Evolutionary conservation across 495 filamentous ascomycete species (phyloP), one percentile per base, ranked within the genome.

Genomic region (Neurospora tetrasperma): DNA sequence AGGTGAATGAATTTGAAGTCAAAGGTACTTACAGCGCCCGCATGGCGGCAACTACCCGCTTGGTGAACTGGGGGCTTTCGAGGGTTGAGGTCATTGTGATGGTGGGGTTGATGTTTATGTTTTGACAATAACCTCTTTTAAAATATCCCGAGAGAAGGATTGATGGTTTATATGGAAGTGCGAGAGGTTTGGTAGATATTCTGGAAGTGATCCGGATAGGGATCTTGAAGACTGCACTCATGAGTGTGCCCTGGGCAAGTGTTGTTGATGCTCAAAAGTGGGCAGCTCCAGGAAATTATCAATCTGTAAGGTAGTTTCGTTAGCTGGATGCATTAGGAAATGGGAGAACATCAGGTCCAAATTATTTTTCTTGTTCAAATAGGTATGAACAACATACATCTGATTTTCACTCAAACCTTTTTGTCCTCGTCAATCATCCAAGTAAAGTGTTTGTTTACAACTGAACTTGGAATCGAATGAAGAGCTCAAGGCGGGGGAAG

Each of bases 41-140:
- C 89, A 99, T 92, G 3, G 94, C 89, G 79, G 84, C 86, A 68
- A 98, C 91, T 44, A 97, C 94, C 16, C 88, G 89, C 80, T 87
- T 85, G 1, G 93, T 93, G 75, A 97, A 94, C 1, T 89, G 89
- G 46, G 83, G 75, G 62, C 76, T 76, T 31, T 76, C 66, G 54
- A 79, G 72, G 42, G 71, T 42, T 42, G 71, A 69, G n/a, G 73
- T 76, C 77, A 79, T 78, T 48, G 73, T 75, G 75, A 35, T 0
- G 27, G 54, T 12, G 23, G 54, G 54, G 54, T 66, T 12, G 0
- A 9, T 66, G 16, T 35, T 4, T 18, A 14, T 4, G 14, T 66
- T 35, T 18, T 66, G 54, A 16, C 54, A 20, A 54, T 23, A 41
- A 1, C 4, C 16, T 41, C 31, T 18, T 46, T 31, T 31, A 54